A percentile compares a stretch with the other conserved stretches of the same genome.
phyloP scores from a whole-genome alignment of 257 asterid species.

The Nicotiana paniculata region DNA sequence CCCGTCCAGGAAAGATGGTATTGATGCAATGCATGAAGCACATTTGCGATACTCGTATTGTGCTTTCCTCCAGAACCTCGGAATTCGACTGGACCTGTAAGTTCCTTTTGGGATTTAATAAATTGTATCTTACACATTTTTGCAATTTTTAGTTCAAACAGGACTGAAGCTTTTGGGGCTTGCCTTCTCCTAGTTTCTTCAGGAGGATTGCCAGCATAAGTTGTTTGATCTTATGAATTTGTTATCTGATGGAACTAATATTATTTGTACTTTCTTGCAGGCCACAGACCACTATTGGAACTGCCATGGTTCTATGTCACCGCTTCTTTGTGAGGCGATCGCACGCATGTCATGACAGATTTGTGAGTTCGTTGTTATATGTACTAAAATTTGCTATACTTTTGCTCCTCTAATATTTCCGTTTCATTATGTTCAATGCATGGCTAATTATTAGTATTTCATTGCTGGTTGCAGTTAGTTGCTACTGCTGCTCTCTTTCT shows the following conservation, averaged over 20 bases:
- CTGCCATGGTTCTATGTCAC: conserved; percentile 95
- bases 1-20: conserved; percentile 94
- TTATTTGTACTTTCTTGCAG: conserved; percentile 41
- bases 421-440: conserved; percentile 11
- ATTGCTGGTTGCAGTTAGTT: conserved; percentile 51
- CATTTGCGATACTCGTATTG: conserved; percentile 87
- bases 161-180: background rate
- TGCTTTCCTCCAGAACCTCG: conserved; percentile 87
- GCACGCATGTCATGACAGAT: conserved; percentile 96
- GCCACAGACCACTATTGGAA: conserved; percentile 89
- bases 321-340: conserved; percentile 89
- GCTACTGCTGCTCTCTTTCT: conserved; percentile 94
- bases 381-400: background rate
- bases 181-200: background rate
- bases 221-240: background rate
- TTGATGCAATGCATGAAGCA: conserved; percentile 70
- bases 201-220: conserved; percentile 1
- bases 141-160: background rate
- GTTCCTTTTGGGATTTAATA: conserved; percentile 19
- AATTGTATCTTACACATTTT: background rate
- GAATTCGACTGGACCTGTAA: conserved; percentile 80
- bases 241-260: background rate
- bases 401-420: background rate
- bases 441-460: conserved; percentile 13
- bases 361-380: conserved; percentile 40